A percentile compares a stretch with the other conserved stretches of the same genome.
phyloP scores from a whole-genome alignment of 306 rosid genomes.

The Vigna mungo region DNA sequence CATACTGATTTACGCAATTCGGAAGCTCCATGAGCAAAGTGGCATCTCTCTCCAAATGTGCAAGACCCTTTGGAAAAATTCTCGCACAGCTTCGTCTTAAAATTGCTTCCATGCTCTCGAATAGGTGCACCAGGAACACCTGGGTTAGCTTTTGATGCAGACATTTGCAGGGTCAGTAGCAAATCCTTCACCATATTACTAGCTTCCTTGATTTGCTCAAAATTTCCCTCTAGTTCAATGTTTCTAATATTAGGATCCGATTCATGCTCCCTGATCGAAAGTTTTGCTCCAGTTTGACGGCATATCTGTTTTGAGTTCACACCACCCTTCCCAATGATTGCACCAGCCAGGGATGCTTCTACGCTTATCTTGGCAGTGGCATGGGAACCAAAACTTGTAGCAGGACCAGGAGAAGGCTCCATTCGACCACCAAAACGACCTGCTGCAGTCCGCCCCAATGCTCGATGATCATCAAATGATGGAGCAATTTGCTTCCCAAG shows the following conservation, averaged over 20 bases:
- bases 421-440: slow-evolving; percentile 61
- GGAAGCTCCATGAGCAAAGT: slow-evolving; percentile 89
- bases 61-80: slow-evolving; percentile 90
- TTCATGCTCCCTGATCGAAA: slow-evolving; percentile 88
- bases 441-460: slow-evolving; percentile 56
- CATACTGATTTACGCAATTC: slow-evolving; percentile 77
- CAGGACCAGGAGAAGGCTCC: slow-evolving; percentile 74
- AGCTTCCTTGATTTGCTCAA: slow-evolving; percentile 92
- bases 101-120: slow-evolving; percentile 63
- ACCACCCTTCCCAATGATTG: slow-evolving; percentile 97
- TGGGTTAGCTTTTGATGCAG: slow-evolving; percentile 58
- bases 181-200: slow-evolving; percentile 86
- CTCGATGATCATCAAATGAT: slow-evolving; percentile 70
- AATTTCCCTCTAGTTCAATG: slow-evolving; percentile 94
- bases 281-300: slow-evolving; percentile 97
- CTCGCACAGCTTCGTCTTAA: slow-evolving; percentile 90
- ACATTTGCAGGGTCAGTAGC: slow-evolving; percentile 61
- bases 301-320: slow-evolving; percentile 95
- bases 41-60: slow-evolving; percentile 97
- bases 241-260: slow-evolving; percentile 78
- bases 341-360: slow-evolving; percentile 95
- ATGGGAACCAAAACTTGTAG: slow-evolving; percentile 83
- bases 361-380: slow-evolving; percentile 97
- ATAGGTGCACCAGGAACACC: slow-evolving; percentile 62
- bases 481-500: slow-evolving; percentile 70